These are phyloP conservation scores for Trichoderma atrobrunneum DNA, from an alignment of 2,329 filamentous ascomycete species.

Conservation along the genomic window DNA sequence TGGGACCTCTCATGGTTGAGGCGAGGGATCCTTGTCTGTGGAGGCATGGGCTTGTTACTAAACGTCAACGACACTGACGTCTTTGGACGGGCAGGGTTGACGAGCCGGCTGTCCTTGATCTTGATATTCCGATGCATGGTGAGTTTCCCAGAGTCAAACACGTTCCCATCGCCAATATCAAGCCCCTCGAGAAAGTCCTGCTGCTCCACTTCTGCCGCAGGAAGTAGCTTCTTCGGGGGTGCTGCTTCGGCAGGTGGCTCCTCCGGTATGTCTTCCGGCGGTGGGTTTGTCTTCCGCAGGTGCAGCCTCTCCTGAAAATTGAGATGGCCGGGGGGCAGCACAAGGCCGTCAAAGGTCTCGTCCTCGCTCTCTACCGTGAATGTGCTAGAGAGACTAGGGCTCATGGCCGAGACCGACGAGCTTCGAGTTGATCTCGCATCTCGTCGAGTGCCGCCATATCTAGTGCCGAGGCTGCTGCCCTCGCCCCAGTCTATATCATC, in stretches of 20 bases:
- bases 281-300: conserved; percentile 62
- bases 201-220: conserved; percentile 44
- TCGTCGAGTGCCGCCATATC: conserved; percentile 81
- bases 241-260: conserved; percentile 33
- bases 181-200: conserved; percentile 86
- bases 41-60: conserved; percentile 66
- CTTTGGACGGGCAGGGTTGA: conserved; percentile 68
- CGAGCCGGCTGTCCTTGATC: conserved; percentile 68
- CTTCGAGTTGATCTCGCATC: conserved; percentile 78
- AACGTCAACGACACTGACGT: conserved; percentile 86
- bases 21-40: conserved; percentile 72
- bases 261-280: conserved; percentile 47
- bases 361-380: conserved; percentile 91
- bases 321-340: conserved; percentile 78
- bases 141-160: conserved; percentile 76
- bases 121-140: conserved; percentile 90
- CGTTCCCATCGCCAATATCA: conserved; percentile 79
- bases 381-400: conserved; percentile 88
- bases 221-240: conserved; percentile 31
- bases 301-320: conserved; percentile 78
- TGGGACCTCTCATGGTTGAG: conserved; percentile 69
- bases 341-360: conserved; percentile 84
- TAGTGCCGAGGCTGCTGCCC: conserved; percentile 86
- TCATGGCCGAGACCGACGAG: conserved; percentile 84
- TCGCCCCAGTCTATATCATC: conserved; percentile 94